These are phyloP conservation scores for Neofusicoccum ribis DNA, from an alignment of 2,329 filamentous ascomycete species.

Conservation along the genomic window DNA sequence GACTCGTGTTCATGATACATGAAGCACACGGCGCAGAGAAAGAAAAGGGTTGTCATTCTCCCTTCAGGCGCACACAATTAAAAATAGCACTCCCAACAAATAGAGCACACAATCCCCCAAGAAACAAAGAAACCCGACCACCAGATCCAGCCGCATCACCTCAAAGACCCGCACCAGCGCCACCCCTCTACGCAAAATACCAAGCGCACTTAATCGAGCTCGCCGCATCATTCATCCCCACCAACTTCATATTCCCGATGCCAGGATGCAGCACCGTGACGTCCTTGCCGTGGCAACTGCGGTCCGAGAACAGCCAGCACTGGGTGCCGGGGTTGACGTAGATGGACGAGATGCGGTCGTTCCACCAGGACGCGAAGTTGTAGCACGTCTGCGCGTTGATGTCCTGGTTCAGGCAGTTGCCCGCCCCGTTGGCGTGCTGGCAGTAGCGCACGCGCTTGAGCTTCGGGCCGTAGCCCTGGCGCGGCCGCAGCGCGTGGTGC, in stretches of 20 bases:
- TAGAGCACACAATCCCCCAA: too few relatives aligned
- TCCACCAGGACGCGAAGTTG: neutral
- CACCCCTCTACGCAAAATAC: neutral
- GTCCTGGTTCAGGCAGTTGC: neutral
- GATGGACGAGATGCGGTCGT: neutral
- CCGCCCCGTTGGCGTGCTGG: neutral
- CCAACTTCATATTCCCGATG: neutral
- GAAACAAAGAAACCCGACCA: too few relatives aligned
- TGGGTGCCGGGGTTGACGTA: neutral
- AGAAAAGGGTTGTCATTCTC: too few relatives aligned
- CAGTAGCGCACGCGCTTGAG: neutral
- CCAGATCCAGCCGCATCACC: too few relatives aligned
- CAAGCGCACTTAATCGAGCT: neutral
- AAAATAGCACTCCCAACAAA: too few relatives aligned
- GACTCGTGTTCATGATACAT: too few relatives aligned
- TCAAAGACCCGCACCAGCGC: too few relatives aligned
- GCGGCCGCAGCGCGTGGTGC: too few relatives aligned
- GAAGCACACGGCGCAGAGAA: too few relatives aligned
- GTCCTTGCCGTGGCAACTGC: neutral
- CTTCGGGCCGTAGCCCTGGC: too few relatives aligned
- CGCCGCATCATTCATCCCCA: neutral
- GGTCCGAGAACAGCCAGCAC: neutral
- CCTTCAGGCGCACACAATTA: too few relatives aligned
- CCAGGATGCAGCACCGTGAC: neutral
- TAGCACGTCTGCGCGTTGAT: neutral